phyloP scores from a whole-genome alignment of 768 basidiomycete species.

The Melanogaster broomeanus region DNA sequence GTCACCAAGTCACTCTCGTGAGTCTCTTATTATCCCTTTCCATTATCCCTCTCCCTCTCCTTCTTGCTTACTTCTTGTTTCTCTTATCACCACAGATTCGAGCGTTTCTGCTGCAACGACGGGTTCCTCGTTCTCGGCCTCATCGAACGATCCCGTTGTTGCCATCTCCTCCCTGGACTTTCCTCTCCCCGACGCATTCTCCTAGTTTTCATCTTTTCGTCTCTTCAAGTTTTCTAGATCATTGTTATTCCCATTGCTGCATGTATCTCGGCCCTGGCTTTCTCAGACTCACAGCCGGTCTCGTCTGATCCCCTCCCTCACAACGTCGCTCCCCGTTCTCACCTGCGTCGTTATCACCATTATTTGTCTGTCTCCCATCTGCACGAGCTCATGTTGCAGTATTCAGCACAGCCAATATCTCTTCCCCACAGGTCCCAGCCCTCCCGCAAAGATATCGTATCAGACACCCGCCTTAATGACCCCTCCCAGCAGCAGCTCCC shows the following conservation, averaged over 20 bases:
- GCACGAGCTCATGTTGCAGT: constrained; percentile 60
- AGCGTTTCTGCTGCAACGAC: background rate
- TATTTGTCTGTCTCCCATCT: constrained; percentile 31
- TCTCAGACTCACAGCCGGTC: constrained; percentile 42
- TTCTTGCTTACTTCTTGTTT: background rate
- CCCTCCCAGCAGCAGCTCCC: constrained; percentile 9
- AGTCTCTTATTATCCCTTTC: constrained; percentile 7
- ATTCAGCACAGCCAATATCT: constrained; percentile 37
- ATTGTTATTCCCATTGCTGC: constrained; percentile 15
- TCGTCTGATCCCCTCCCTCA: constrained; percentile 49
- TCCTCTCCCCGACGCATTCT: constrained; percentile 6
- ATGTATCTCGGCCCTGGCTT: constrained; percentile 29
- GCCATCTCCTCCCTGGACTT: background rate
- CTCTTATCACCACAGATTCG: background rate
- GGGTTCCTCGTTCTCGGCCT: background rate
- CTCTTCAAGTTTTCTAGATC: background rate
- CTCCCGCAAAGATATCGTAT: constrained; percentile 35
- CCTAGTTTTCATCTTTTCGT: background rate
- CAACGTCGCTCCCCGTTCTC: constrained; percentile 22
- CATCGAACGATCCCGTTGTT: background rate
- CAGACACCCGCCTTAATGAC: constrained; percentile 30
- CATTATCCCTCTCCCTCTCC: background rate
- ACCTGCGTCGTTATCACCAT: constrained; percentile 35
- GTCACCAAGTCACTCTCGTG: constrained; percentile 18
- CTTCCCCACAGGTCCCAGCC: constrained; percentile 31